Percentiles rank a stretch among this genome's conserved stretches.
Conservation (phyloP, 345 rosid genomes). For the Trapa incisa region DNA sequence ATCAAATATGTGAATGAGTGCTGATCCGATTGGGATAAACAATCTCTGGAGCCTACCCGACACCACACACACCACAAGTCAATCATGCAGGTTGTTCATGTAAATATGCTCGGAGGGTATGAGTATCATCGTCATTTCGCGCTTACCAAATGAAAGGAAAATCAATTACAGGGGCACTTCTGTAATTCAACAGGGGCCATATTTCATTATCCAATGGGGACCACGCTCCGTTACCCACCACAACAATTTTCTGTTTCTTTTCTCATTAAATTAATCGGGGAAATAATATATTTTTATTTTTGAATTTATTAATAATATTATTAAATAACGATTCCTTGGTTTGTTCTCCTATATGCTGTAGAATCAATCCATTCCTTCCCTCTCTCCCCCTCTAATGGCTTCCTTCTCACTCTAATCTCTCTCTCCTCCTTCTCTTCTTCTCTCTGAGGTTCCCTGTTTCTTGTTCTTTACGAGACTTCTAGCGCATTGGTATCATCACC, state of each 20-base stretch:
- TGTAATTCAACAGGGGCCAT: slow-evolving; percentile 2
- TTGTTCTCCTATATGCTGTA: slow-evolving; percentile 44
- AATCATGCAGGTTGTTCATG: background rate
- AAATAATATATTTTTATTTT: slow-evolving; percentile 3
- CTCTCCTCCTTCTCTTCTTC: slow-evolving; percentile 9
- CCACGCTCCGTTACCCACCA: slow-evolving; percentile 43
- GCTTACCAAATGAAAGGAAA: background rate
- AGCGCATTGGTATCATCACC: background rate
- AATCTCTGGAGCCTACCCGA: background rate
- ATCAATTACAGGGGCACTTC: slow-evolving; percentile 6
- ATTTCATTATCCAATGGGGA: slow-evolving; percentile 20
- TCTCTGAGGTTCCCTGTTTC: background rate
- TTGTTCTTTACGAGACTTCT: background rate
- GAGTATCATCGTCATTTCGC: slow-evolving; percentile 7
- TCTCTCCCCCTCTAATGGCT: slow-evolving; percentile 28
- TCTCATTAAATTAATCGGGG: background rate
- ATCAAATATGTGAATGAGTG: no score
- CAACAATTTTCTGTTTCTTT: slow-evolving; percentile 20
- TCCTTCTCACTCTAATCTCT: slow-evolving; percentile 21
- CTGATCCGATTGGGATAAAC: no score
- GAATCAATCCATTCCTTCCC: slow-evolving; percentile 23
- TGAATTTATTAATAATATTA: slow-evolving; percentile 4
- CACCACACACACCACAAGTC: no score
- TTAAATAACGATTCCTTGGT: slow-evolving; percentile 18
- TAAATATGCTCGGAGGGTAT: background rate